Percentiles rank a stretch among this genome's conserved stretches.
These are phyloP conservation scores for Tuber umbilicatum DNA, from an alignment of 495 filamentous ascomycete species.

Conservation along the genomic window DNA sequence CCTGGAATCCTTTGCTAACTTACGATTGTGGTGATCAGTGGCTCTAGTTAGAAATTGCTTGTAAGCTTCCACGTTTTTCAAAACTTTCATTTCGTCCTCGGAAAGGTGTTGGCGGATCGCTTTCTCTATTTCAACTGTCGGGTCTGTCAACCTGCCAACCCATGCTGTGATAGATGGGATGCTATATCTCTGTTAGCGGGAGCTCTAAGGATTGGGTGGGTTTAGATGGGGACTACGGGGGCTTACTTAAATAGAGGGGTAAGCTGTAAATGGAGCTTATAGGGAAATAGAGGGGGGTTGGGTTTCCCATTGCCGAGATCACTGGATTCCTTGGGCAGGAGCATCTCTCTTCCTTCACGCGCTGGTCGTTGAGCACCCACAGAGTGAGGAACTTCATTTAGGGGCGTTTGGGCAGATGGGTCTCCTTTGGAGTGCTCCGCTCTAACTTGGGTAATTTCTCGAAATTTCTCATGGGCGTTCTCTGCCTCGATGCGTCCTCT, in stretches of 20 bases:
- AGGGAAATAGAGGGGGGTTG: slow-evolving; percentile 13
- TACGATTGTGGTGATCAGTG: slow-evolving; percentile 15
- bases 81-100: background rate
- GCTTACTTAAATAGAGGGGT: slow-evolving; percentile 26
- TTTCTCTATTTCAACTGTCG: slow-evolving; percentile 18
- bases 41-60: slow-evolving; percentile 17
- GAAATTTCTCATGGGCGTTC: background rate
- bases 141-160: slow-evolving; percentile 6
- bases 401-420: background rate
- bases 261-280: slow-evolving; percentile 28
- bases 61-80: slow-evolving; percentile 20
- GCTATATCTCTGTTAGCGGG: slow-evolving; percentile 3
- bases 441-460: background rate
- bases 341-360: background rate
- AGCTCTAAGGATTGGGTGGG: background rate
- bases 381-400: background rate
- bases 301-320: background rate
- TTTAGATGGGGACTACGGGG: background rate
- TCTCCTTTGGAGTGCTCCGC: background rate
- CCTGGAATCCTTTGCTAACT: slow-evolving; percentile 9
- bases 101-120: slow-evolving; percentile 14
- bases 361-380: background rate
- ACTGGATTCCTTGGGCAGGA: background rate
- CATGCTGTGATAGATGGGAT: slow-evolving; percentile 14
- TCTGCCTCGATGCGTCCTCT: background rate